Conservation (phyloP, 1,284 basidiomycete genomes). For the Quambalaria eucalypti region DNA sequence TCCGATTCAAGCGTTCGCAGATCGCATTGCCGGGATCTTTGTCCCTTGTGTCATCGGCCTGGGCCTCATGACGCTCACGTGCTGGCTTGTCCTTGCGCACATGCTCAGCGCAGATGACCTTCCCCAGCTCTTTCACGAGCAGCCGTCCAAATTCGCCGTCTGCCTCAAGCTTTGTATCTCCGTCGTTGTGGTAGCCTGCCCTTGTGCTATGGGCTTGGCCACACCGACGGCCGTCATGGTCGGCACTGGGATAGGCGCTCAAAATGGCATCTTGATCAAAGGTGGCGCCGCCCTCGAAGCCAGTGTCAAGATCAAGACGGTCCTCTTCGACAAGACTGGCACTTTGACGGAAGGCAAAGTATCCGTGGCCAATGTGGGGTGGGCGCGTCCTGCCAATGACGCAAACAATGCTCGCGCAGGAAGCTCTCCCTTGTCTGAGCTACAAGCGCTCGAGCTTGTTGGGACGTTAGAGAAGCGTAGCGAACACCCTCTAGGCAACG, state of each 20-base stretch:
- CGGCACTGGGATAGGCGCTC: conserved; percentile 90
- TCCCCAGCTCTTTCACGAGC: conserved; percentile 75
- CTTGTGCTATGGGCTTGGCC: conserved; percentile 88
- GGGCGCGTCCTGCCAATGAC: no score
- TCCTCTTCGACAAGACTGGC: conserved; percentile 95
- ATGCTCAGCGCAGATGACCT: conserved; percentile 54
- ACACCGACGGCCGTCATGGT: conserved; percentile 99
- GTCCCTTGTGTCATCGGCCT: conserved; percentile 84
- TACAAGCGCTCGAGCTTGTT: conserved; percentile 55
- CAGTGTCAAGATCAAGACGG: conserved; percentile 67
- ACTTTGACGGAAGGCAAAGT: conserved; percentile 85
- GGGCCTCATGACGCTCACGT: conserved; percentile 68
- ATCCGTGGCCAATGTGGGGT: conserved; percentile 63
- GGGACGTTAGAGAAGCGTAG: conserved; percentile 78
- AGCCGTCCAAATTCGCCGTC: conserved; percentile 75
- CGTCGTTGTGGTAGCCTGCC: conserved; percentile 95
- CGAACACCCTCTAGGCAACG: conserved; percentile 91
- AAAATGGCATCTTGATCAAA: conserved; percentile 96
- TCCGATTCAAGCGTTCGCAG: conserved; percentile 94
- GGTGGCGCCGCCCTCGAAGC: conserved; percentile 89
- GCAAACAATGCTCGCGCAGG: conserved; percentile 15
- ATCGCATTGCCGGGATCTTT: conserved; percentile 86
- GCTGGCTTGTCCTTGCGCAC: conserved; percentile 71
- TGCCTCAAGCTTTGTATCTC: conserved; percentile 96
- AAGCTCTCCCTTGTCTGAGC: conserved; percentile 6